Evolutionary conservation across 352 stramenopile species (phyloP).

Genomic region (Globisporangium radiosum): DNA sequence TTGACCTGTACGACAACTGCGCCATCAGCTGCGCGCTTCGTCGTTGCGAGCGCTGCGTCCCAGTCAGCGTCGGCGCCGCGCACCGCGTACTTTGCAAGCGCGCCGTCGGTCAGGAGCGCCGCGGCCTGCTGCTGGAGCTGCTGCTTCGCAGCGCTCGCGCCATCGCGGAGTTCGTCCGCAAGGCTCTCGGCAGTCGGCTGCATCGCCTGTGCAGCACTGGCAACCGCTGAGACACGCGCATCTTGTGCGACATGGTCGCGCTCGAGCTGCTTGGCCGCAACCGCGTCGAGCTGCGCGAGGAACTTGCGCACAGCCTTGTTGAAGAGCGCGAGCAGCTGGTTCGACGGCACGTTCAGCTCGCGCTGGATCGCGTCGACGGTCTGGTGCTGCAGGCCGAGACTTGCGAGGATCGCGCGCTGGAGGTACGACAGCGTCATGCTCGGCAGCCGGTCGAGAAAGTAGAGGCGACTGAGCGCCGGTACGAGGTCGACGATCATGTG

Average conservation of each 20-base stretch:
- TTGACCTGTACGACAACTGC: conserved; percentile 81
- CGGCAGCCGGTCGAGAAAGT: conserved; percentile 94
- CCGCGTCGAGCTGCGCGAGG: conserved; percentile 60
- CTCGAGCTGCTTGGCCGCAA: conserved; percentile 84
- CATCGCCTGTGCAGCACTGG: conserved; percentile 67
- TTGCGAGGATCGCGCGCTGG: conserved; percentile 94
- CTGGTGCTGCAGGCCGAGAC: conserved; percentile 91
- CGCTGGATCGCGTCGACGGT: conserved; percentile 91
- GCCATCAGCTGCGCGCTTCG: conserved; percentile 27
- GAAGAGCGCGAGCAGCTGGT: conserved; percentile 97
- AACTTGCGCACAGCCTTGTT: conserved; percentile 96
- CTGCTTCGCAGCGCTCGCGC: conserved; percentile 67
- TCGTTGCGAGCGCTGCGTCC: conserved; percentile 53
- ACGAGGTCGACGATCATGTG: conserved; percentile 99
- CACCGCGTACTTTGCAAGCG: conserved; percentile 95
- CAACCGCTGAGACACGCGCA: conserved; percentile 52
- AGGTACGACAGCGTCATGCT: conserved; percentile 92
- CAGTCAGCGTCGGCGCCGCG: conserved; percentile 92
- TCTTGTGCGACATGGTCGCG: conserved; percentile 65
- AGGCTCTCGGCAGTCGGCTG: conserved; percentile 78
- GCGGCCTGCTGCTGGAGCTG: conserved; percentile 52
- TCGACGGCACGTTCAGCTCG: conserved; percentile 93
- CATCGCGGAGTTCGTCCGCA: conserved; percentile 68
- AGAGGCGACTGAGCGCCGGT: conserved; percentile 91
- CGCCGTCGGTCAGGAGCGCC: conserved; percentile 79